Conservation (phyloP, 2,329 filamentous ascomycete genomes). For the Trichothecium roseum region DNA sequence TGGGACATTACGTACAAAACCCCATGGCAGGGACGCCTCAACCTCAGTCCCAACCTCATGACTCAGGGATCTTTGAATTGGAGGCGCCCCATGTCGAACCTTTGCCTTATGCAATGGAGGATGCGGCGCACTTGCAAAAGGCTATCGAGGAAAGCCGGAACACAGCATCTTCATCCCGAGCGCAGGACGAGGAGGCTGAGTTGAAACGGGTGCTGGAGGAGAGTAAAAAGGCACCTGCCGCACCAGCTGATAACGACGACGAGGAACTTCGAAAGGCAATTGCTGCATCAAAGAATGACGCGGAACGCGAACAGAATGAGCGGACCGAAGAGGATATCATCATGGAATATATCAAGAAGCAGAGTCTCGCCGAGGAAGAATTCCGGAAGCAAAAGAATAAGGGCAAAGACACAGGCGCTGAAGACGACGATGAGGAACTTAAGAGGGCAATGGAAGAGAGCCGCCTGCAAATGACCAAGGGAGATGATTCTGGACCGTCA, state of each 20-base stretch:
- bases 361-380: slow-evolving; percentile 61
- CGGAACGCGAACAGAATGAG: slow-evolving; percentile 27
- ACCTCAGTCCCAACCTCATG: slow-evolving; percentile 7
- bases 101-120: not conserved
- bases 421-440: slow-evolving; percentile 43
- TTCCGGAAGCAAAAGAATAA: slow-evolving; percentile 23
- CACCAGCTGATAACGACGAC: slow-evolving; percentile 23
- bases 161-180: not conserved
- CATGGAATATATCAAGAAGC: slow-evolving; percentile 67
- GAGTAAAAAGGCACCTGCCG: slow-evolving; percentile 19
- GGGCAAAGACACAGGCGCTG: slow-evolving; percentile 19
- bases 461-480: slow-evolving; percentile 28
- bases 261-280: slow-evolving; percentile 36
- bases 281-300: slow-evolving; percentile 30
- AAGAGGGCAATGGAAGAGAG: slow-evolving; percentile 45
- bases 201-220: slow-evolving; percentile 29
- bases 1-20: slow-evolving; percentile 15
- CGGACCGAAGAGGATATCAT: slow-evolving; percentile 62
- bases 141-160: slow-evolving; percentile 22
- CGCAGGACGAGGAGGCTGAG: slow-evolving; percentile 22
- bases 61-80: slow-evolving; percentile 4
- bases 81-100: not conserved
- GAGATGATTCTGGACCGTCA: slow-evolving; percentile 15
- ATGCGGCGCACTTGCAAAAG: slow-evolving; percentile 26
- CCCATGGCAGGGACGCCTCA: slow-evolving; percentile 1